Conservation (phyloP, 805 yeast genomes). For the Wickerhamiella occidentalis region DNA sequence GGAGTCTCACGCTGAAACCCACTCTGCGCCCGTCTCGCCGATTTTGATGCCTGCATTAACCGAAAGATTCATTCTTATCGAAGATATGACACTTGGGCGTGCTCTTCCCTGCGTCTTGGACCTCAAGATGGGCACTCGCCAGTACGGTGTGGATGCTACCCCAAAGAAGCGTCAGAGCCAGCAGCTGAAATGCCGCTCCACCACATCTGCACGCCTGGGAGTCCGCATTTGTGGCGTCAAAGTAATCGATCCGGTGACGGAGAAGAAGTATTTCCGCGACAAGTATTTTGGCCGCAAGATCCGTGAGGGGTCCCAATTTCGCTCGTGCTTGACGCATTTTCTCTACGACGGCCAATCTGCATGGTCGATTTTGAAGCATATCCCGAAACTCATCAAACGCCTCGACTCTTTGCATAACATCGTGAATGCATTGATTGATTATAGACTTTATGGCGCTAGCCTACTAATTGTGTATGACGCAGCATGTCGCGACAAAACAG, state of each 20-base stretch:
- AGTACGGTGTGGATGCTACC: slow-evolving; percentile 89
- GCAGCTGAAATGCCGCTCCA: slow-evolving; percentile 60
- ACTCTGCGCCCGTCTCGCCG: slow-evolving; percentile 12
- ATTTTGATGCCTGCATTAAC: slow-evolving; percentile 29
- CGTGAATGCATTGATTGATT: slow-evolving; percentile 49
- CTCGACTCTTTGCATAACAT: slow-evolving; percentile 46
- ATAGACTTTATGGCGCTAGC: slow-evolving; percentile 85
- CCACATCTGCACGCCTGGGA: slow-evolving; percentile 75
- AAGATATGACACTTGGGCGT: slow-evolving; percentile 80
- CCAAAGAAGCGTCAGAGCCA: slow-evolving; percentile 64
- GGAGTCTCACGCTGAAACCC: not conserved
- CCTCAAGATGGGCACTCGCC: slow-evolving; percentile 96
- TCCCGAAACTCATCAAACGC: slow-evolving; percentile 53
- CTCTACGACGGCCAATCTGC: slow-evolving; percentile 59
- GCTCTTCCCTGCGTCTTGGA: slow-evolving; percentile 82
- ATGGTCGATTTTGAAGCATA: slow-evolving; percentile 49
- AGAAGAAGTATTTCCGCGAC: slow-evolving; percentile 56
- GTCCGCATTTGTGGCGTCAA: slow-evolving; percentile 94
- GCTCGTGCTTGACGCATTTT: slow-evolving; percentile 60
- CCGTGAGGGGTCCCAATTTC: slow-evolving; percentile 60
- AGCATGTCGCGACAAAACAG: slow-evolving; percentile 20
- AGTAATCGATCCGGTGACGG: slow-evolving; percentile 44
- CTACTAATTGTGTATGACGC: slow-evolving; percentile 85
- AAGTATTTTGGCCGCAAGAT: slow-evolving; percentile 85
- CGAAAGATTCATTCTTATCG: slow-evolving; percentile 74